phyloP scores from a whole-genome alignment of 495 filamentous ascomycete species.

The Penicillium paxilli region DNA sequence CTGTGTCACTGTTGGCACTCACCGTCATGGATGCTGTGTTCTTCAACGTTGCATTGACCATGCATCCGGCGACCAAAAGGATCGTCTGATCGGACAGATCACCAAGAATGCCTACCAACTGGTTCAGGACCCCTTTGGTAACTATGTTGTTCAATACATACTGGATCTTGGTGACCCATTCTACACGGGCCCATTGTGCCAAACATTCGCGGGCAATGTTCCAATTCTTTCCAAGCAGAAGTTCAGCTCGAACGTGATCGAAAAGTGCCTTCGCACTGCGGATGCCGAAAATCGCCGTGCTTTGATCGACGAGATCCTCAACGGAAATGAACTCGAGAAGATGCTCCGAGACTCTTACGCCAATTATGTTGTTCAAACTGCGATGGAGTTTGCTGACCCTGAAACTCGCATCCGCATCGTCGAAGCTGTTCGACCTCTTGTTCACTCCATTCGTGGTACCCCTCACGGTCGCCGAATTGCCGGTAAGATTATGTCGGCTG shows the following conservation, averaged over 20 bases:
- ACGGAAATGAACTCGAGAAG: slow-evolving; percentile 73
- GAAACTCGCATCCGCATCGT: slow-evolving; percentile 71
- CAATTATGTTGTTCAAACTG: slow-evolving; percentile 98
- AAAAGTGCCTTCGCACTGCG: slow-evolving; percentile 91
- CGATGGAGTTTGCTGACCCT: slow-evolving; percentile 78
- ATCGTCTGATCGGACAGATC: slow-evolving; percentile 80
- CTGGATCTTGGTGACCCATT: slow-evolving; percentile 80
- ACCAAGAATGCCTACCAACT: slow-evolving; percentile 77
- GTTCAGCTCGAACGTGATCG: slow-evolving; percentile 98
- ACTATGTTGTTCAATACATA: slow-evolving; percentile 98
- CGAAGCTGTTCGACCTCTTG: slow-evolving; percentile 77
- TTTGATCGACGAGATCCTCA: slow-evolving; percentile 81
- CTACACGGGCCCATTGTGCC: slow-evolving; percentile 84
- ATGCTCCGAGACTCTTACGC: slow-evolving; percentile 88
- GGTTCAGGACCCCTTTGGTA: slow-evolving; percentile 95
- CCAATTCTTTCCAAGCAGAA: slow-evolving; percentile 87
- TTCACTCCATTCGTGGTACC: slow-evolving; percentile 79
- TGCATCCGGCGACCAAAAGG: slow-evolving; percentile 85
- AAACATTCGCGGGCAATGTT: slow-evolving; percentile 73
- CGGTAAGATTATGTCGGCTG: slow-evolving; percentile 66
- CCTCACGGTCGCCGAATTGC: slow-evolving; percentile 92
- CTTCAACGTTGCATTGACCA: slow-evolving; percentile 98
- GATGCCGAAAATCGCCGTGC: slow-evolving; percentile 66
- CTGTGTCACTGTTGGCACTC: slow-evolving; percentile 90
- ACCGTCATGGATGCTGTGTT: slow-evolving; percentile 97